These are phyloP conservation scores for Corynascus novoguineensis DNA, from an alignment of 495 filamentous ascomycete species.

Conservation along the genomic window DNA sequence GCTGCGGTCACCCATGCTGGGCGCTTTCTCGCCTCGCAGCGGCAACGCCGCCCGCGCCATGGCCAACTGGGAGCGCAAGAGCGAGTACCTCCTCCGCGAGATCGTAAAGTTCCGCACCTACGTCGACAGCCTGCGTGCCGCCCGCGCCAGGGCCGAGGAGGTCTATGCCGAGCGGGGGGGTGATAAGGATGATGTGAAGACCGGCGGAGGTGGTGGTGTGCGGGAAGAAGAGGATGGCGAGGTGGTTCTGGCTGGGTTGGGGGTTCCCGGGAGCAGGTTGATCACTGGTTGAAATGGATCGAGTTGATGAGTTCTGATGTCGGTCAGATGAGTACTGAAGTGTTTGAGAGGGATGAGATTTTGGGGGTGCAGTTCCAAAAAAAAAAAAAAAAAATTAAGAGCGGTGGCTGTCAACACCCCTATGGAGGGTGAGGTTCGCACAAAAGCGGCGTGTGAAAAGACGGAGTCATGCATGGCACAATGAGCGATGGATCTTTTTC, in stretches of 20 bases:
- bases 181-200: conserved; percentile 9
- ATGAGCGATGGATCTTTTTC: not conserved
- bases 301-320: not conserved
- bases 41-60: conserved; percentile 75
- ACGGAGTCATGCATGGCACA: not conserved
- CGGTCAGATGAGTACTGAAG: too few species aligned
- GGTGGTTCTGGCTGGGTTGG: not conserved
- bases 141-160: conserved; percentile 37
- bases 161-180: conserved; percentile 44
- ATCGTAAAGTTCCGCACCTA: conserved; percentile 96
- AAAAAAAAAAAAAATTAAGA: too few species aligned
- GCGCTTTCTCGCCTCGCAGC: conserved; percentile 85
- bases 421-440: too few species aligned
- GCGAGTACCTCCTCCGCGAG: conserved; percentile 82
- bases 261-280: not conserved
- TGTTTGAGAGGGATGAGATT: too few species aligned
- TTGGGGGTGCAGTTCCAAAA: too few species aligned
- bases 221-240: not conserved
- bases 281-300: not conserved
- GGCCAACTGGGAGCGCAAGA: conserved; percentile 96
- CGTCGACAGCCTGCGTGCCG: conserved; percentile 65
- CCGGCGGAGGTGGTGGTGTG: not conserved
- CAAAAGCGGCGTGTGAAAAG: too few species aligned
- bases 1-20: conserved; percentile 72
- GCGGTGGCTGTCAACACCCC: too few species aligned